Evolutionary conservation across 495 filamentous ascomycete species (phyloP).

Genomic region (Jackrogersella multiformis): DNA sequence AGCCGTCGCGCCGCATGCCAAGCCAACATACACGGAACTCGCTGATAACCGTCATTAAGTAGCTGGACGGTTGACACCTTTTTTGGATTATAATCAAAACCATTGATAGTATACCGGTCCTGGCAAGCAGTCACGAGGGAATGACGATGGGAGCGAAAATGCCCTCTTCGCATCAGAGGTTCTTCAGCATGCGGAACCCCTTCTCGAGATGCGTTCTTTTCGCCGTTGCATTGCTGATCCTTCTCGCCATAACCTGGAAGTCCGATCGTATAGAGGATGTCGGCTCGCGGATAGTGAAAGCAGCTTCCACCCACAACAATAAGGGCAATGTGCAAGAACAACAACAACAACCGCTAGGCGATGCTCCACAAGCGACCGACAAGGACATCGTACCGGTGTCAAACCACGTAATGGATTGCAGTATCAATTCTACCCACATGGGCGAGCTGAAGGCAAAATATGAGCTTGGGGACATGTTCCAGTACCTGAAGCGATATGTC

Average conservation of each 20-base stretch:
- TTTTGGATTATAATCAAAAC: constrained; percentile 18
- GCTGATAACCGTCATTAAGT: constrained; percentile 43
- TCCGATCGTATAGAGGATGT: constrained; percentile 53
- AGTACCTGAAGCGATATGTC: constrained; percentile 63
- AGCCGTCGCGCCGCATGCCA: constrained; percentile 41
- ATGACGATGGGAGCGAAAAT: constrained; percentile 52
- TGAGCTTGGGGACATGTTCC: constrained; percentile 57
- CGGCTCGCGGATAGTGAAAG: constrained; percentile 49
- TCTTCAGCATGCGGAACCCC: constrained; percentile 57
- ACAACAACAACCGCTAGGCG: constrained; percentile 48
- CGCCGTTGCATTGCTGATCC: constrained; percentile 47
- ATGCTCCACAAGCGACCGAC: constrained; percentile 29
- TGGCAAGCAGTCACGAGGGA: constrained; percentile 35
- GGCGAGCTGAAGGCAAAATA: constrained; percentile 54
- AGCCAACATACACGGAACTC: constrained; percentile 34
- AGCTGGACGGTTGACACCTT: constrained; percentile 5
- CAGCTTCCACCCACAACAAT: constrained; percentile 44
- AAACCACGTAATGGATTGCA: constrained; percentile 52
- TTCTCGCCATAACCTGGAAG: constrained; percentile 49
- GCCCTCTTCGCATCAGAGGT: constrained; percentile 49
- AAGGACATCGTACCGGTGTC: constrained; percentile 36
- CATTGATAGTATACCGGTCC: not conserved
- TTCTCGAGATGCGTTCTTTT: constrained; percentile 52
- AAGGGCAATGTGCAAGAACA: constrained; percentile 46
- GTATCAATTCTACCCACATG: constrained; percentile 55